phyloP scores from a whole-genome alignment of 371 early-diverging fungal species.

The Apophysomyces ossiformis region DNA sequence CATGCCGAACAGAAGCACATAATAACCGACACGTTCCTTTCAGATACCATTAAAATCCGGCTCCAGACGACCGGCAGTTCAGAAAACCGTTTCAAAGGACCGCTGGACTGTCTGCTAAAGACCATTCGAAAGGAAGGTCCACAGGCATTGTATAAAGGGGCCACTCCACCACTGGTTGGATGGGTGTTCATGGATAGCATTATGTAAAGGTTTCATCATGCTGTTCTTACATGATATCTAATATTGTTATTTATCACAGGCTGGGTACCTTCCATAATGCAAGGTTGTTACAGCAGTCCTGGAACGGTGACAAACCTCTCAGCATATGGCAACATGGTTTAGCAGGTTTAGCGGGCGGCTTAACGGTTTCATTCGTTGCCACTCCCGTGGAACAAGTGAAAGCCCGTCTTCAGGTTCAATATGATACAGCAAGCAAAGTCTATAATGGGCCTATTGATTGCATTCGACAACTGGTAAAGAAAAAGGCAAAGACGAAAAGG shows the following conservation, averaged over 20 bases:
- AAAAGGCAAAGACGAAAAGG: slow-evolving; percentile 3
- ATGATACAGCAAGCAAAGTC: slow-evolving; percentile 69
- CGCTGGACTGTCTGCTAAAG: slow-evolving; percentile 79
- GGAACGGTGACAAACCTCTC: slow-evolving; percentile 67
- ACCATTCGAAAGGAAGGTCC: slow-evolving; percentile 81
- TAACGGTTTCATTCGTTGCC: slow-evolving; percentile 89
- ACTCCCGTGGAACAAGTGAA: slow-evolving; percentile 90
- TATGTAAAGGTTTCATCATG: slow-evolving; percentile 50
- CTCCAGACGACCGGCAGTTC: slow-evolving; percentile 75
- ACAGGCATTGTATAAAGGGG: slow-evolving; percentile 88
- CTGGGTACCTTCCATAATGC: slow-evolving; percentile 85
- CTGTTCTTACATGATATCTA: not conserved
- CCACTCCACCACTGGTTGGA: slow-evolving; percentile 91
- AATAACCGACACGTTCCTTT: not conserved
- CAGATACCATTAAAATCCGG: slow-evolving; percentile 80
- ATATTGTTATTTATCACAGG: slow-evolving; percentile 36
- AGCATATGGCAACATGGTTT: slow-evolving; percentile 72
- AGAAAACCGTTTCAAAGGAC: slow-evolving; percentile 85
- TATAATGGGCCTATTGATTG: slow-evolving; percentile 90
- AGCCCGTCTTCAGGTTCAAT: slow-evolving; percentile 90
- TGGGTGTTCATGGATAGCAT: slow-evolving; percentile 93
- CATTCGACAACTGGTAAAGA: slow-evolving; percentile 68
- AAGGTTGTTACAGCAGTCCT: slow-evolving; percentile 66
- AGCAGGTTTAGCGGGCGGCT: slow-evolving; percentile 83
- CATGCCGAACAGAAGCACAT: not conserved